These are phyloP conservation scores for Gonapodya sp. DNA, from an alignment of 192 early-diverging fungal genomes.

Conservation along the genomic window DNA sequence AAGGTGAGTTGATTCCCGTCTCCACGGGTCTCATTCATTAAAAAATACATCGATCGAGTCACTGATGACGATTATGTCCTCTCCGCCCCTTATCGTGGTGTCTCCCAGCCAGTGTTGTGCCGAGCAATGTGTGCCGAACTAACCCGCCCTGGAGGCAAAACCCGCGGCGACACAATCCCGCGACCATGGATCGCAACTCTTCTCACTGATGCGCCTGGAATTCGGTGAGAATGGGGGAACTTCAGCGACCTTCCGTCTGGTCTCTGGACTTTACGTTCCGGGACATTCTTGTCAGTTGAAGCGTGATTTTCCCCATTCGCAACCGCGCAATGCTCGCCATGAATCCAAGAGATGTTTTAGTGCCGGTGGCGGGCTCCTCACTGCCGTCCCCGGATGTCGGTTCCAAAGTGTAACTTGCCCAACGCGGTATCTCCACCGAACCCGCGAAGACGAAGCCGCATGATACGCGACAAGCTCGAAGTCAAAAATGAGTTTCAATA, in stretches of 20 bases:
- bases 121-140: background rate
- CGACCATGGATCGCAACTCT: background rate
- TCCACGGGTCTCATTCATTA: background rate
- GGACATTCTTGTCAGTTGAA: background rate
- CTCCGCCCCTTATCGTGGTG: background rate
- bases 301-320: background rate
- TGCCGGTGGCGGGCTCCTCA: background rate
- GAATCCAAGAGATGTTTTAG: background rate
- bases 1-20: slow-evolving; percentile 1
- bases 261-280: background rate
- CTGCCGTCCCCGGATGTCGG: slow-evolving; percentile 1
- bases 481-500: background rate
- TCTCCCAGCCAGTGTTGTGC: background rate
- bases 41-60: background rate
- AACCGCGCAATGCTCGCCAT: background rate
- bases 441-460: background rate
- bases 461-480: background rate
- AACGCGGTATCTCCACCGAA: slow-evolving; percentile 1
- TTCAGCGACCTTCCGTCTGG: background rate
- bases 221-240: background rate
- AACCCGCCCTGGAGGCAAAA: background rate
- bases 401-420: background rate
- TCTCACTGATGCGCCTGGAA: slow-evolving; percentile 3
- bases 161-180: background rate
- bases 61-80: background rate